Evolutionary conservation across 495 filamentous ascomycete species (phyloP).

Genomic region (Neurospora sp.): DNA sequence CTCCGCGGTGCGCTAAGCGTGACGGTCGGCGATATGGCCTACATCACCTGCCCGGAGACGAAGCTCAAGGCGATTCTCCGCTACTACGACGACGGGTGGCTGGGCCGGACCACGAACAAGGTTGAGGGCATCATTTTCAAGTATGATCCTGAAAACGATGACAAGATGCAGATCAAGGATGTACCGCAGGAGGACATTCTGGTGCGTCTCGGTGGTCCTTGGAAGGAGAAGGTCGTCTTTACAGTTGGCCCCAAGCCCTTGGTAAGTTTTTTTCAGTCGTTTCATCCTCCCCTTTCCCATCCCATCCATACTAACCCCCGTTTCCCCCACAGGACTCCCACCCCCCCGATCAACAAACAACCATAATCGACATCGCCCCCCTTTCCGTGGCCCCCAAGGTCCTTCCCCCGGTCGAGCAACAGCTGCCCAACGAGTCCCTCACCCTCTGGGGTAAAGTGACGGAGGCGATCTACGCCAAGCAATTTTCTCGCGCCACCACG

Average conservation of each 20-base stretch:
- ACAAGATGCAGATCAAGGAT: slow-evolving; percentile 66
- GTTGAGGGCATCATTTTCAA: slow-evolving; percentile 86
- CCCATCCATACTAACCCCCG: slow-evolving; percentile 1
- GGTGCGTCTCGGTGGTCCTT: slow-evolving; percentile 73
- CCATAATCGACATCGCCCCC: slow-evolving; percentile 78
- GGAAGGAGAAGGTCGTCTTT: slow-evolving; percentile 53
- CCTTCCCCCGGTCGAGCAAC: slow-evolving; percentile 61
- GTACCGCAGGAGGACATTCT: slow-evolving; percentile 76
- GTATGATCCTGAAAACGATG: slow-evolving; percentile 75
- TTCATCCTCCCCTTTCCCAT: neutral
- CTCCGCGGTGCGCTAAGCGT: slow-evolving; percentile 74
- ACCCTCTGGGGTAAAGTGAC: slow-evolving; percentile 84
- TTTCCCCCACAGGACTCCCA: slow-evolving; percentile 23
- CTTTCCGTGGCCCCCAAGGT: slow-evolving; percentile 67
- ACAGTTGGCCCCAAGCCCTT: slow-evolving; percentile 41
- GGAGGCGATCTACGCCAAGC: slow-evolving; percentile 72
- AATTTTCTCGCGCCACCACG: slow-evolving; percentile 72
- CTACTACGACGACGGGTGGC: slow-evolving; percentile 91
- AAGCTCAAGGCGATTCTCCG: slow-evolving; percentile 83
- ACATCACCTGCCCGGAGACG: slow-evolving; percentile 76
- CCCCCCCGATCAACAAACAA: slow-evolving; percentile 48
- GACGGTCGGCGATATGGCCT: slow-evolving; percentile 79
- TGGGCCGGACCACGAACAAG: slow-evolving; percentile 81
- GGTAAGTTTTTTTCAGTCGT: slow-evolving; percentile 26
- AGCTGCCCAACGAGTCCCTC: slow-evolving; percentile 84